Conservation (phyloP, 306 rosid genomes). For the Prunus dulcis region DNA sequence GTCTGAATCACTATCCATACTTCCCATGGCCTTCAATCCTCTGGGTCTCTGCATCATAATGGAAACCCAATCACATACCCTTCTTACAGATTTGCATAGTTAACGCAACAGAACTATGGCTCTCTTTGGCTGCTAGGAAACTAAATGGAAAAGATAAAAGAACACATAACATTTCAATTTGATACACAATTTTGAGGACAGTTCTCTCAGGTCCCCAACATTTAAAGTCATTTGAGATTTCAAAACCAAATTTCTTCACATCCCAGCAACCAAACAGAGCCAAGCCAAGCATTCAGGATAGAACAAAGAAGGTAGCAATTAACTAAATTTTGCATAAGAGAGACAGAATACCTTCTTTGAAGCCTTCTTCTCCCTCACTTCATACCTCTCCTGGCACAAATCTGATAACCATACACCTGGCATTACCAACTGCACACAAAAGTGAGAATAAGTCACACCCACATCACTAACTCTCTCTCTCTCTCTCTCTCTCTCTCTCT, state of each 20-base stretch:
- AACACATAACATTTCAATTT: background rate
- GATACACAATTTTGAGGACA: background rate
- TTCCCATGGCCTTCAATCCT: slow-evolving; percentile 64
- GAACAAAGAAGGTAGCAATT: background rate
- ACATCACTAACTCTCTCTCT: background rate
- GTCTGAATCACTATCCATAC: slow-evolving; percentile 58
- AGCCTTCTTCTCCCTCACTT: slow-evolving; percentile 62
- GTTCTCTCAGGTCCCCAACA: background rate
- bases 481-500: background rate
- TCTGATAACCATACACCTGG: slow-evolving; percentile 64
- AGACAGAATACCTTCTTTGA: slow-evolving; percentile 46
- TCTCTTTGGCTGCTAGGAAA: background rate
- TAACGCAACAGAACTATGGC: background rate
- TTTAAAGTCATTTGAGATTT: background rate
- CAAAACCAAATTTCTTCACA: background rate
- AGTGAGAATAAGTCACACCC: background rate
- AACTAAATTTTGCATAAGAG: background rate
- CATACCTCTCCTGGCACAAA: slow-evolving; percentile 59
- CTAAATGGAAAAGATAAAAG: background rate
- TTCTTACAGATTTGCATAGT: background rate
- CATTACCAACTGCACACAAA: slow-evolving; percentile 46
- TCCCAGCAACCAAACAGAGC: slow-evolving; percentile 12
- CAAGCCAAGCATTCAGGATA: background rate
- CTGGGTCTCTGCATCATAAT: slow-evolving; percentile 47
- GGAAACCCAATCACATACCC: background rate